phyloP scores from a whole-genome alignment of 169 alveolate species.

The Eimeria acervulina region DNA sequence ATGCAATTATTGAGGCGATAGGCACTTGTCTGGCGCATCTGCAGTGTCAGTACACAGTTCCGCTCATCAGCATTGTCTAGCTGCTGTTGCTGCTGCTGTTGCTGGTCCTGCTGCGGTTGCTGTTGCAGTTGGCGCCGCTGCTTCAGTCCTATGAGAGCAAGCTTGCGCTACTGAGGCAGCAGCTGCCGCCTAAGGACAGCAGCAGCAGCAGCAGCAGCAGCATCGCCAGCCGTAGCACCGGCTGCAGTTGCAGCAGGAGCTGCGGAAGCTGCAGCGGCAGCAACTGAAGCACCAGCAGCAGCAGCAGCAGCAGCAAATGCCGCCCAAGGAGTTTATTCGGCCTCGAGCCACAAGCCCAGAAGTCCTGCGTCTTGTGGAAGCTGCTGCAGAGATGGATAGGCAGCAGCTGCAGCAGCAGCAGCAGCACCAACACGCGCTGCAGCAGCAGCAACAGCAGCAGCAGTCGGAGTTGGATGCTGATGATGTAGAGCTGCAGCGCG shows the following conservation, averaged over 20 bases:
- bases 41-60: conserved; percentile 47
- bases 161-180: no score
- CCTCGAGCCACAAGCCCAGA: background rate
- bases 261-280: conserved; percentile 54
- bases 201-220: conserved; percentile 23
- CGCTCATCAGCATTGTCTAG: background rate
- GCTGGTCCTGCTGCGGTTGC: conserved; percentile 1
- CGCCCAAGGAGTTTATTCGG: conserved; percentile 32
- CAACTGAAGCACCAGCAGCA: no score
- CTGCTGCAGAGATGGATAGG: conserved; percentile 25
- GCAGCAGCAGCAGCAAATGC: conserved; percentile 50
- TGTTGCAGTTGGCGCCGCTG: conserved; percentile 2
- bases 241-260: background rate
- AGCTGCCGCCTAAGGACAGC: conserved; percentile 23
- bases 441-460: conserved; percentile 25
- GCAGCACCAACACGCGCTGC: conserved; percentile 9
- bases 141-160: background rate
- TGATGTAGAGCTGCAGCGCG: conserved; percentile 41
- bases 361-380: conserved; percentile 10
- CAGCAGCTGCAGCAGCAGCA: conserved; percentile 59
- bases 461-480: conserved; percentile 3
- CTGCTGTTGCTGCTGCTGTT: conserved; percentile 36
- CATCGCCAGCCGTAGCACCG: background rate
- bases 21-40: background rate
- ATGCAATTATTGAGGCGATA: background rate